Evolutionary conservation across 176 grass and related monocot genomes (phyloP), one percentile per base, ranked within the genome.

Genomic region (Aegilops longissima): DNA sequence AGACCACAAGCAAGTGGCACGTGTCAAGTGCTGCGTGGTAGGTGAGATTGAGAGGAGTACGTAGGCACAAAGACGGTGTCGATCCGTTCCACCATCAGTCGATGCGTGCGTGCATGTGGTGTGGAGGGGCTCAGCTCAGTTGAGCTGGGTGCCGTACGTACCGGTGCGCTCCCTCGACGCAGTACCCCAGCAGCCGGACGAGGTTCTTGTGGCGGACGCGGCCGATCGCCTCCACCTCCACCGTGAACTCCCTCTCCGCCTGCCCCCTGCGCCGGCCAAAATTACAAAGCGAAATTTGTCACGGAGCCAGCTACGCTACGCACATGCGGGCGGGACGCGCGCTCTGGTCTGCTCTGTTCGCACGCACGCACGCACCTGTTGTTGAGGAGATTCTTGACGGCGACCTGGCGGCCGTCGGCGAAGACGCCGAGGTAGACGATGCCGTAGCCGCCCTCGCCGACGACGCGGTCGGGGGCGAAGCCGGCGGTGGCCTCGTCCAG

Each of bases 401-500:
- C 96, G 30, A 98, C 90, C 12, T 91, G 86, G 79, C 58, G 76
- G 2, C 88, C 87, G 75, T 96, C 93, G 77, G 88, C 64, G 66
- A 98, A 75, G 47, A 92, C 61, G 61, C 93, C 96, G 70, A 84
- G 84, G 90, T 98, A 98, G 8, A 98, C 96, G 86, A 96, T 94
- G 66, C 96, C 93, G 70, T 98, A 98, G 12, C 96, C 96, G 35
- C 96, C 96, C 71, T 98, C 96, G n/a, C 96, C 96, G 78, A 96
- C 94, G 84, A 98, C 92, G 76, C 94, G 91, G 56, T 98, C 87
- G 29, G 91, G 89, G 1, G 90, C 90, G 83, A 98, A 98, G 12
- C 67, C 80, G 58, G 76, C 84, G 21, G 96, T 98, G 73, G 93
- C 93, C 65, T 89, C 81, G 84, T 98, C 93, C 65, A 98, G 92